phyloP scores from a whole-genome alignment of 495 filamentous ascomycete genomes.

The Penicillium psychrofluorescens region DNA sequence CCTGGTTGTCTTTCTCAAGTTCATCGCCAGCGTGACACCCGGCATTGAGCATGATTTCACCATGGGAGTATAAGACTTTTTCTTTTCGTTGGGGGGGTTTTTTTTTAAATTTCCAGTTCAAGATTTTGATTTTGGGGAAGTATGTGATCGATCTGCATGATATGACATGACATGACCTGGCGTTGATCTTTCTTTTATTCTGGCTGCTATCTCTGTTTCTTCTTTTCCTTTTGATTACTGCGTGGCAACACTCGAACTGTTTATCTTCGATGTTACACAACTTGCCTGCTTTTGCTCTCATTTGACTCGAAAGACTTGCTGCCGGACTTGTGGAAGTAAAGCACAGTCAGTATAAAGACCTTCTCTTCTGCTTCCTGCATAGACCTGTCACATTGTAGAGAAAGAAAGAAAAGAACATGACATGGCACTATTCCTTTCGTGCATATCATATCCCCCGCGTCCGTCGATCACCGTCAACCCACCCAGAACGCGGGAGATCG shows the following conservation, averaged over 20 bases:
- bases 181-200: conserved; percentile 9
- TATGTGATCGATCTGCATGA: conserved; percentile 6
- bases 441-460: neutral
- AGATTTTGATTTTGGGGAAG: neutral
- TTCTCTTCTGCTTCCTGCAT: neutral
- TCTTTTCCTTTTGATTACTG: neutral
- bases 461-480: neutral
- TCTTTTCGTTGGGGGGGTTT: neutral
- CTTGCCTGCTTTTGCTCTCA: neutral
- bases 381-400: neutral
- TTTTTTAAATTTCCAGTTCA: neutral
- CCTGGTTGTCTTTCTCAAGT: conserved; percentile 95
- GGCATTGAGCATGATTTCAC: conserved; percentile 98
- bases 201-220: conserved; percentile 1
- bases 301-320: no score
- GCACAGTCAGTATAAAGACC: no score
- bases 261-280: neutral
- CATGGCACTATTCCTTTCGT: neutral
- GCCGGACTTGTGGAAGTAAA: no score
- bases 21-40: conserved; percentile 94
- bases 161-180: conserved; percentile 15
- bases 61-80: conserved; percentile 68
- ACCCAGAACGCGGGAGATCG: no score
- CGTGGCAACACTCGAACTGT: no score
- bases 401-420: neutral